Conservation (phyloP, 257 asterid genomes). For the Gentiana dahurica region DNA sequence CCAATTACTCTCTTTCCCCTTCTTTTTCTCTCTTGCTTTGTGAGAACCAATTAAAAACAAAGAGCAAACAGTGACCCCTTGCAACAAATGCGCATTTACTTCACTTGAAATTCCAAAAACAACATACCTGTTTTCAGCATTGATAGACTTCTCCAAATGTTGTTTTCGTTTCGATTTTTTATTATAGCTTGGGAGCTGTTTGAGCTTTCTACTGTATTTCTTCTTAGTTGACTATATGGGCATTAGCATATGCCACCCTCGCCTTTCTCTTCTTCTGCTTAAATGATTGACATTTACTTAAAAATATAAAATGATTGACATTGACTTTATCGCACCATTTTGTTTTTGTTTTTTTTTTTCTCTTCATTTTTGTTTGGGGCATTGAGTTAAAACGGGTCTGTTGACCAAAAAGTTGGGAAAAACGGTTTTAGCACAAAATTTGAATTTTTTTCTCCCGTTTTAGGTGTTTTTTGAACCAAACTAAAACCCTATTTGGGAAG, state of each 20-base stretch:
- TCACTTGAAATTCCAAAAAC: conserved; percentile 43
- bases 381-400: too few species aligned
- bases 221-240: conserved; percentile 32
- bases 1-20: conserved; percentile 7
- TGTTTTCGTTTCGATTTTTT: too few species aligned
- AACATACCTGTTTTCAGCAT: conserved; percentile 12
- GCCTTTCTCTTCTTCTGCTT: conserved; percentile 10
- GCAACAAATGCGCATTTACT: conserved; percentile 65
- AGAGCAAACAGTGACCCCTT: conserved; percentile 16
- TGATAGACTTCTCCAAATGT: conserved; percentile 23
- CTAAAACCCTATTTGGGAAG: too few species aligned
- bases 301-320: conserved; percentile 17
- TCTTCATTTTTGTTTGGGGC: too few species aligned
- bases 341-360: too few species aligned
- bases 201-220: conserved; percentile 19
- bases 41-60: conserved; percentile 33
- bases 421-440: too few species aligned
- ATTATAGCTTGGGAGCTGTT: too few species aligned
- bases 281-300: not conserved
- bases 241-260: conserved; percentile 11
- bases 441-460: too few species aligned
- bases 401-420: too few species aligned
- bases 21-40: conserved; percentile 17
- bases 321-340: conserved; percentile 49
- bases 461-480: too few species aligned